Evolutionary conservation across 139 green algal genomes (phyloP), one percentile per base, ranked within the genome.

Genomic region (Tetradesmus obliquus): DNA sequence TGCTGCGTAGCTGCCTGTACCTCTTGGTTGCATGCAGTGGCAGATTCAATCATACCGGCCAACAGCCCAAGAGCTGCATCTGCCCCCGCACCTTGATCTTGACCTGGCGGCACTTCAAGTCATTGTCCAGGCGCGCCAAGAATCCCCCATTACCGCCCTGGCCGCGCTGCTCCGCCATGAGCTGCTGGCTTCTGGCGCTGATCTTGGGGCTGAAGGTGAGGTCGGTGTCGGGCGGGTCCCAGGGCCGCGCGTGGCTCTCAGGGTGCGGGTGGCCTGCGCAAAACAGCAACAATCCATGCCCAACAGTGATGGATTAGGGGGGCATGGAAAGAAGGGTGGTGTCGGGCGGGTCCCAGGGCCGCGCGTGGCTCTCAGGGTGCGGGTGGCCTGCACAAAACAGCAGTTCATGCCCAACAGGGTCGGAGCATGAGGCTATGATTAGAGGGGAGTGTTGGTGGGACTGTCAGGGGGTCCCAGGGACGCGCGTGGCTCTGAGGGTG

Each of bases 111-210:
- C 90, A 91, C n/a, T 84, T 88, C 20, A 93, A 32, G 86, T 96
- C 95, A 13, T 87, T 92, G 32, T 92, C 79, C 22, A 97, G 93
- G 55, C 95, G 91, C 12, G 95, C 93, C 81, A 97, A 83, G 89
- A 97, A 97, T 51, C 82, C 82, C 53, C 55, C 53, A 13, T 9
- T 91, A 17, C 85, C 54, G 19, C 76, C 32, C 32, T 90, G 74
- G 17, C 90, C 90, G 5, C 86, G 32, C 4, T 71, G 55, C 69
- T 94, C 92, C 19, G 85, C 60, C 92, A 95, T 93, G 79, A 95
- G 91, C 57, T 84, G 74, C 19, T 62, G 82, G 19, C 87, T 93
- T 51, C 80, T 88, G 20, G 54, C 2, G 60, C 79, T 92, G 84
- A 93, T 88, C 51, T 55, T 58, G 22, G 86, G 90, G 82, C 62